Evolutionary conservation across 805 yeast genomes (phyloP).

Genomic region (Phaffomyces opuntiae): DNA sequence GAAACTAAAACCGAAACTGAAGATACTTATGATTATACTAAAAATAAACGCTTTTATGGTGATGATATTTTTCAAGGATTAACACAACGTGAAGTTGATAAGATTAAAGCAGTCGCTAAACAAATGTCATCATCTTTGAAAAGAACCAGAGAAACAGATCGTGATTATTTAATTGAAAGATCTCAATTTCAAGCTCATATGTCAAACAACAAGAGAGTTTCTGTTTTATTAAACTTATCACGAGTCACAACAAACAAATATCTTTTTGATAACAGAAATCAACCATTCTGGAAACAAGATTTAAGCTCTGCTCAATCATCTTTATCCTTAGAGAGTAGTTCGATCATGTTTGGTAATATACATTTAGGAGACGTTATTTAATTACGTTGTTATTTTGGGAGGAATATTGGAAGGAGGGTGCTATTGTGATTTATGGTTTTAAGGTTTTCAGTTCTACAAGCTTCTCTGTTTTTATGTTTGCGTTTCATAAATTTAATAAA

Average conservation of each 20-base stretch:
- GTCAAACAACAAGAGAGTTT: constrained; percentile 14
- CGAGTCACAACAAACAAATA: constrained; percentile 14
- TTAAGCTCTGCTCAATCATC: constrained; percentile 22
- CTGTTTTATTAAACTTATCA: constrained; percentile 16
- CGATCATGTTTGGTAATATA: constrained; percentile 22
- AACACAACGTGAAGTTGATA: constrained; percentile 17
- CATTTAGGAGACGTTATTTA: constrained; percentile 10
- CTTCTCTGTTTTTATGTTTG: no score
- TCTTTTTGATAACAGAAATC: constrained; percentile 6
- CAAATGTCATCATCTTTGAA: constrained; percentile 18
- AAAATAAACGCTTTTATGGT: constrained; percentile 20
- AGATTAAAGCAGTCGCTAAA: constrained; percentile 21
- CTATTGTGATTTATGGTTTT: no score
- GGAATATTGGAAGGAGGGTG: no score
- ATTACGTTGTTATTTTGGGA: background rate
- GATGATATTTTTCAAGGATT: constrained; percentile 19
- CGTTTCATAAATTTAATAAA: no score
- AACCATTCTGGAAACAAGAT: constrained; percentile 21
- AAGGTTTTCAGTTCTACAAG: no score
- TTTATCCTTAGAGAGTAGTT: constrained; percentile 18
- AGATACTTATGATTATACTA: background rate
- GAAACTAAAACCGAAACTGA: constrained; percentile 2
- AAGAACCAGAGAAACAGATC: constrained; percentile 2
- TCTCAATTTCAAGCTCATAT: background rate
- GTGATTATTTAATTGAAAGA: constrained; percentile 4